Base-by-base conservation (phyloP, 2,329 filamentous ascomycete species). In the Pezicula carpinea region DNA sequence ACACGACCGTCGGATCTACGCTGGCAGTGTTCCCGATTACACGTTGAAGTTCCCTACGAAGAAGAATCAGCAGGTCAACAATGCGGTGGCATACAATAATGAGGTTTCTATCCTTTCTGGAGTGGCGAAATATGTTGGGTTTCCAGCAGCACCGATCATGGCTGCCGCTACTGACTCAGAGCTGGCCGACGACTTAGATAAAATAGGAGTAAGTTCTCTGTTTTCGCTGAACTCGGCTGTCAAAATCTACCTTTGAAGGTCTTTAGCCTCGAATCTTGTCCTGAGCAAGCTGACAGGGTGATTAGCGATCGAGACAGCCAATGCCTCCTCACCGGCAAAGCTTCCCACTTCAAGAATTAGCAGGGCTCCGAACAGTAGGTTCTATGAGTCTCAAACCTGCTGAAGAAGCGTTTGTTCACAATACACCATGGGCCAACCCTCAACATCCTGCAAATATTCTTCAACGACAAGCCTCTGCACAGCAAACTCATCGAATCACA, bases 41-140 rank as follows among this genome's bases (percentile, higher is more conserved):
- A 83, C 85, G 47, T 80, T 95, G 56, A 81, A 85, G 45, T 95
- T 95, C 62, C 87, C 89, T 6, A 80, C 84, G 43, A 83, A 85
- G 53, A 81, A 83, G 51, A 79, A 83, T 22, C 85, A 91, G 59
- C 88, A 92, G 60, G 79, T 95, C 50, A 77, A 82, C 52, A 87
- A 96, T 53, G 91, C 95, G 57, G 79, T 90, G 42, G 87, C 91
- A 39, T 97, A 97, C 71, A 97, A 96, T 65, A 87, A 86, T 55
- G 93, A 99, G 65, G 91, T 99, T 4, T 95, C 91, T 0, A 82
- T 96, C 22, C 72, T 99, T 48, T 85, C 91, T 5, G 92, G 92
- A 32, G 77, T 97, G 43, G 91, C 92, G 31, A 97, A 96, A 69
- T 91, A 96, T 64, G 84, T 95, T 60, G 93, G 93, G 19, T 99